These are phyloP conservation scores for Fusarium drepaniforme DNA, from an alignment of 2,329 filamentous ascomycete species.

Conservation along the genomic window DNA sequence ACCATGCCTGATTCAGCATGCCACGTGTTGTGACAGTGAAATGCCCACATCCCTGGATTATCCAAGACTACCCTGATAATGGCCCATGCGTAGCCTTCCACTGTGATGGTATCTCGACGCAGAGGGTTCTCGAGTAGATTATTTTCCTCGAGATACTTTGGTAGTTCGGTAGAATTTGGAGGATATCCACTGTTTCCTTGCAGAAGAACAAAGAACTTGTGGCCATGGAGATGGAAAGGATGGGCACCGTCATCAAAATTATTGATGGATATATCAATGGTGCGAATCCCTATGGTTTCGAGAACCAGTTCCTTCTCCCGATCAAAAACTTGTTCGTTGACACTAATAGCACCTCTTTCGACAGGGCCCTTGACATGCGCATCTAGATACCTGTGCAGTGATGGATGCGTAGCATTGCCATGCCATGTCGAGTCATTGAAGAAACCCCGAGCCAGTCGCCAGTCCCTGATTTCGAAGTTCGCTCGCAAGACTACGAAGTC, in stretches of 20 bases:
- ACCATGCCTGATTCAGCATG: conserved; percentile 68
- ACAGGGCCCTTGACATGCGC: conserved; percentile 26
- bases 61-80: conserved; percentile 67
- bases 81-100: conserved; percentile 67
- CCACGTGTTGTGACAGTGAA: conserved; percentile 72
- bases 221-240: conserved; percentile 69
- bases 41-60: conserved; percentile 69
- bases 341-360: conserved; percentile 29
- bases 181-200: conserved; percentile 52
- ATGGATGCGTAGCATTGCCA: conserved; percentile 51
- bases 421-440: conserved; percentile 66
- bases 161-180: conserved; percentile 42
- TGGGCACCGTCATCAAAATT: conserved; percentile 64
- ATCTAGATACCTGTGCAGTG: conserved; percentile 52
- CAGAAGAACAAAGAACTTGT: conserved; percentile 63
- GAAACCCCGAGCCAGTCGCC: conserved; percentile 65
- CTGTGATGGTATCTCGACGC: conserved; percentile 59
- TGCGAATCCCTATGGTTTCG: conserved; percentile 63
- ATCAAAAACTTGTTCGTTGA: conserved; percentile 48
- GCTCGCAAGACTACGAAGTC: conserved; percentile 60
- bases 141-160: conserved; percentile 40
- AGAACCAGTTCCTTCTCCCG: conserved; percentile 56
- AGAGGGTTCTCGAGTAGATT: conserved; percentile 48
- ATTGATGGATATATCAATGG: conserved; percentile 70
- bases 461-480: conserved; percentile 67